These are phyloP conservation scores for slime mould (Dictyostelium discoideum) DNA, from an alignment of 78 protist genomes.

Conservation along the genomic window DNA sequence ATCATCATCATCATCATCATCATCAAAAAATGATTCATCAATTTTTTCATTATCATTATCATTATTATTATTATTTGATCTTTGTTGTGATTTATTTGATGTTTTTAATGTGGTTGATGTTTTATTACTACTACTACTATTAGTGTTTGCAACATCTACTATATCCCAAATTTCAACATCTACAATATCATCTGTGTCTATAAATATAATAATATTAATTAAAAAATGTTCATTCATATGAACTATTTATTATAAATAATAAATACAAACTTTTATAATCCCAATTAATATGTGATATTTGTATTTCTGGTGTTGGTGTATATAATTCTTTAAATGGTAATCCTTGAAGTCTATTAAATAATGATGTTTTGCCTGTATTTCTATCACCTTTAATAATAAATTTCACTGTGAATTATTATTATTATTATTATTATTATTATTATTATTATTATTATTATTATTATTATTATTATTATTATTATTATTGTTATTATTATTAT, in stretches of 20 bases:
- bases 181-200: slow-evolving; percentile 77
- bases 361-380: slow-evolving; percentile 77
- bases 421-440: no score
- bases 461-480: no score
- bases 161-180: slow-evolving; percentile 85
- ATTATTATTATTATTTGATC: not conserved
- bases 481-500: no score
- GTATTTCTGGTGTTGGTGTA: slow-evolving; percentile 74
- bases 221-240: not conserved
- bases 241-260: no score
- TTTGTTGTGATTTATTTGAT: not conserved
- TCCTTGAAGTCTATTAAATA: slow-evolving; percentile 68
- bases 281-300: slow-evolving; percentile 79
- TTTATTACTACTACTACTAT: not conserved
- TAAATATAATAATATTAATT: not conserved
- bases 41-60: not conserved
- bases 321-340: slow-evolving; percentile 28
- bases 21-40: not conserved
- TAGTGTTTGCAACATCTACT: slow-evolving; percentile 53
- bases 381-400: slow-evolving; percentile 80
- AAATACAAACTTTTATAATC: slow-evolving; percentile 63
- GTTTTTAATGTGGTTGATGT: not conserved
- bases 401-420: slow-evolving; percentile 20
- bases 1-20: not conserved
- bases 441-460: no score